These are phyloP conservation scores for Penicillium nucicola DNA, from an alignment of 495 filamentous ascomycete species.

Conservation along the genomic window DNA sequence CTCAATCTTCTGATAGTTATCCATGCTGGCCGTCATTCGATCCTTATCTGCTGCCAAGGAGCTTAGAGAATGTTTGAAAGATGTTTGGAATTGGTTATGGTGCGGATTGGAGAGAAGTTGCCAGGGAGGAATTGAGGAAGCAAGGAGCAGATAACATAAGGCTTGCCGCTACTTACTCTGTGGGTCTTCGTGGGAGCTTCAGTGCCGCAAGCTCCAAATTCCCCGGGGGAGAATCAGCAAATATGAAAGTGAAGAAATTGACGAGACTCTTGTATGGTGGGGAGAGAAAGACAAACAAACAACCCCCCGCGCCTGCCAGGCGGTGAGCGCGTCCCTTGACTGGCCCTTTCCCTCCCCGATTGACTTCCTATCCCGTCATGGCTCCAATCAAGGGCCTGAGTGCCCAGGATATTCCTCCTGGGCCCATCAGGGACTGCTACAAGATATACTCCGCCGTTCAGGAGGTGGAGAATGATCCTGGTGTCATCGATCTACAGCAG, in stretches of 20 bases:
- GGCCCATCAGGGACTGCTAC: constrained; percentile 58
- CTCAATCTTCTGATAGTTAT: constrained; percentile 99
- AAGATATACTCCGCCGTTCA: constrained; percentile 58
- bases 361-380: constrained; percentile 19
- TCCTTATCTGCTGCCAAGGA: not conserved
- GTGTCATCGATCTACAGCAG: constrained; percentile 49
- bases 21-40: constrained; percentile 56
- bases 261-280: constrained; percentile 19
- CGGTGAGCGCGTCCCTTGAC: constrained; percentile 31
- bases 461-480: constrained; percentile 43
- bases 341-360: constrained; percentile 1
- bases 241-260: constrained; percentile 24
- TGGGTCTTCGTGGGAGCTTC: constrained; percentile 3
- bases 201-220: constrained; percentile 1
- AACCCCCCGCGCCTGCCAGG: constrained; percentile 27
- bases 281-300: constrained; percentile 37
- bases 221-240: not conserved
- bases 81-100: constrained; percentile 1
- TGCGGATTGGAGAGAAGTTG: constrained; percentile 11
- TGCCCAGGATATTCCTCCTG: constrained; percentile 68
- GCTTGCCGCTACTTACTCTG: not conserved
- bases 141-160: constrained; percentile 14
- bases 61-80: constrained; percentile 9
- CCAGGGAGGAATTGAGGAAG: constrained; percentile 13
- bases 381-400: constrained; percentile 53